These are phyloP conservation scores for Phytophthora sojae DNA, from an alignment of 352 stramenopile genomes.

Conservation along the genomic window DNA sequence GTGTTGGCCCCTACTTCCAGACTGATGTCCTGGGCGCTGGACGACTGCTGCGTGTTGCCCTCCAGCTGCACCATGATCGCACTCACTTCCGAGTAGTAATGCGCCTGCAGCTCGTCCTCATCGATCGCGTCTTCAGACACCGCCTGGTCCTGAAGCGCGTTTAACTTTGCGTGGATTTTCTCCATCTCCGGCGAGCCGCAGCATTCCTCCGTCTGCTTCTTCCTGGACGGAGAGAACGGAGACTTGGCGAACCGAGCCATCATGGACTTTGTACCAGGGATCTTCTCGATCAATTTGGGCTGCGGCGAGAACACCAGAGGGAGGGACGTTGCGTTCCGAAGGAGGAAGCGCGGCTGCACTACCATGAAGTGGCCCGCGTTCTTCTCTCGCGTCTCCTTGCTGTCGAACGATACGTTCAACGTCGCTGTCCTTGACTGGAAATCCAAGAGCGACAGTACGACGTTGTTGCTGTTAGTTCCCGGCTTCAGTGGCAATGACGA, in stretches of 20 bases:
- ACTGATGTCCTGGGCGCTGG: conserved; percentile 65
- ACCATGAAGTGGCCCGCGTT: conserved; percentile 64
- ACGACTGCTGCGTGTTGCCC: conserved; percentile 59
- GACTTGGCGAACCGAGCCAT: conserved; percentile 52
- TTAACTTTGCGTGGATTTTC: conserved; percentile 78
- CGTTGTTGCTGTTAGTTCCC: conserved; percentile 34
- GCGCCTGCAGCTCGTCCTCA: conserved; percentile 56
- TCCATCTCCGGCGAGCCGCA: conserved; percentile 72
- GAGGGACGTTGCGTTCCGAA: conserved; percentile 67
- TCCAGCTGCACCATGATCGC: conserved; percentile 72
- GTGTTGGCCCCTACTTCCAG: conserved; percentile 74
- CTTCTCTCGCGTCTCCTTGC: conserved; percentile 49
- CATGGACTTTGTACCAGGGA: conserved; percentile 70
- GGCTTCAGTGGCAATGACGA: conserved; percentile 19
- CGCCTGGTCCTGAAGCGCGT: conserved; percentile 48
- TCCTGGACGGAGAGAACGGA: conserved; percentile 48
- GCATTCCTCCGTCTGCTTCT: conserved; percentile 54
- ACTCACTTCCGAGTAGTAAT: conserved; percentile 78
- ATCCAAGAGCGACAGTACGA: conserved; percentile 64
- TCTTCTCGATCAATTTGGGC: conserved; percentile 55
- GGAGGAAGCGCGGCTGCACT: conserved; percentile 71
- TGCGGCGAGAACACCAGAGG: conserved; percentile 63
- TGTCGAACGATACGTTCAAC: conserved; percentile 69
- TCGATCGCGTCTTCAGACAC: conserved; percentile 43
- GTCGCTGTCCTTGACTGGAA: conserved; percentile 67